Base-by-base conservation (phyloP, 495 filamentous ascomycete genomes). In the Penicillium taxi region DNA sequence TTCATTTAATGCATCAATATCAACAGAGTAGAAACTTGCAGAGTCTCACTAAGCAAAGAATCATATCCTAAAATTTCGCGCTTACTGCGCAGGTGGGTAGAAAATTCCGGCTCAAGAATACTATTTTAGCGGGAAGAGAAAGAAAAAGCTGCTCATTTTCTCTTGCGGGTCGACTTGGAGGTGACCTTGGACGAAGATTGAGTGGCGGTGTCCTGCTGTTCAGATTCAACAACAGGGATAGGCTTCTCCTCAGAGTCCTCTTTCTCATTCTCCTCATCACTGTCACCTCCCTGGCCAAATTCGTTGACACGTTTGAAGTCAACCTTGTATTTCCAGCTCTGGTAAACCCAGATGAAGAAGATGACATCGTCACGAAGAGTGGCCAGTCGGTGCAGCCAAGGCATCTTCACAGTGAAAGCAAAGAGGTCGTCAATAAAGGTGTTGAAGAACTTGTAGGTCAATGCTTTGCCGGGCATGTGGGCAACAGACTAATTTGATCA, bases 401-500 rank as follows among this genome's bases (percentile, higher is more conserved):
- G 91, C 91, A 98, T 98, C 67, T 96, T 96, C 62, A 98, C 94
- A 11, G 91, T 96, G 53, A 94, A 98, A 9, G 91, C 91, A 51
- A 98, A 98, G 20, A 98, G 72, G 47, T 90, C 82, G 44, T 86
- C 82, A 43, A 84, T 84, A 53, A 85, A 86, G 16, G 80, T 85
- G 46, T 75, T 73, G 13, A 98, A 67, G 63, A 95, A 91, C 64
- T 98, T 98, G 69, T 96, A 98, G 45, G 79, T 87, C 89, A 98
- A 88, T 6, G 91, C 87, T 58, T 84, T 86, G 24, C 71, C 83
- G 2, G 93, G 91, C 91, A 98, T 95, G 63, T 98, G 91, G 20
- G 91, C 91, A 26, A 98, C 88, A 42, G 78, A 84, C 77, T 74
- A 42, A n/a, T 41, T 15, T n/a, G 21, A 9, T 17, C 0, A 30